These are phyloP conservation scores for Pythium sukuiense DNA, from an alignment of 352 stramenopile genomes.

Conservation along the genomic window DNA sequence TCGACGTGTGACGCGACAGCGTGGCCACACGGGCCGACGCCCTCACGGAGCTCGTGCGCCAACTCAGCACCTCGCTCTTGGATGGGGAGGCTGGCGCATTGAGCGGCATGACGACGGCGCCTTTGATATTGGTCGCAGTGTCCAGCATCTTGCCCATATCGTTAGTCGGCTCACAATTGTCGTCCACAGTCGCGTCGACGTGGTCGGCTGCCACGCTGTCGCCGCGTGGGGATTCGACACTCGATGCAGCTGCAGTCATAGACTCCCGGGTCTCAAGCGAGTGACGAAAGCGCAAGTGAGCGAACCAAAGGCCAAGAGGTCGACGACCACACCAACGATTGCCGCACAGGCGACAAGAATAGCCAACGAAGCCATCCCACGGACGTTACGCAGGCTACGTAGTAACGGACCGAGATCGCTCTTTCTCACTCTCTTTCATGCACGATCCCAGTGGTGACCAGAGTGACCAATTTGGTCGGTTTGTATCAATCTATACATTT, in stretches of 20 bases:
- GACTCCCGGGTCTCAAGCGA: neutral
- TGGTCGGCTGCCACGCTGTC: neutral
- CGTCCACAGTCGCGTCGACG: neutral
- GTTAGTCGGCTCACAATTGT: neutral
- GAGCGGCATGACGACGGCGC: neutral
- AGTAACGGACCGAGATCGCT: too few relatives aligned
- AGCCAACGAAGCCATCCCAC: too few relatives aligned
- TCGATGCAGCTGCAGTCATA: neutral
- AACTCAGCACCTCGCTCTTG: neutral
- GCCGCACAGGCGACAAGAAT: too few relatives aligned
- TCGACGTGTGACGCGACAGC: neutral
- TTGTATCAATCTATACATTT: too few relatives aligned
- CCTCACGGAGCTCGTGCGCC: neutral
- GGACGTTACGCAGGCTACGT: too few relatives aligned
- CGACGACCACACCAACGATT: too few relatives aligned
- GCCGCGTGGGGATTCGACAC: neutral
- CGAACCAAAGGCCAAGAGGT: neutral
- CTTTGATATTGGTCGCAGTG: neutral
- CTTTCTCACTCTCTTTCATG: too few relatives aligned
- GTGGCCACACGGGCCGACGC: neutral
- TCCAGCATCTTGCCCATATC: neutral
- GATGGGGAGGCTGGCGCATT: neutral
- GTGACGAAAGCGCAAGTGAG: neutral
- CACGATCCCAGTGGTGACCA: too few relatives aligned
- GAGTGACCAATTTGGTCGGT: too few relatives aligned